Evolutionary conservation across 176 grass and related monocot species (phyloP), one percentile per base, ranked within the genome.

Genomic region (Bromus sterilis): DNA sequence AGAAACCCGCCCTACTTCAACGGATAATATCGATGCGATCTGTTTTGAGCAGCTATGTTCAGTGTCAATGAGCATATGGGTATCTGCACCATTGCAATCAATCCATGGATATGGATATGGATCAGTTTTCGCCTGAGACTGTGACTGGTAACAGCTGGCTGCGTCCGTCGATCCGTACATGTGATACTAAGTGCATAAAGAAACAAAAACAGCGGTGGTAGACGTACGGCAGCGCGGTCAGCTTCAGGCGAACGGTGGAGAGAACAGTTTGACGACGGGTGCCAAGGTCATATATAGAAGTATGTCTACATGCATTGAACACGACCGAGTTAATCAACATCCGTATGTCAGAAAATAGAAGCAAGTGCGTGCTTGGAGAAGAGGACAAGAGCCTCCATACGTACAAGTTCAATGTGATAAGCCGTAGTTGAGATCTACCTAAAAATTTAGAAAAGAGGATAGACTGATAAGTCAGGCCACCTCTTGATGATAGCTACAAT

Each of bases 391-490:
- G 39, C 30, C 16, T 76, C 68, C 2, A 29, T 53, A 14, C 59
- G 7, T 62, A 14, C 59, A 18, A 66, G n/a, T 21, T 53, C 62
- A 37, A 71, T 11, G 40, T 71, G 85, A 87, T 82, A 87, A 76
- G 85, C 37, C 21, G 46, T 76, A 23, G 55, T 43, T 62, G 53
- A 62, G 39, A 70, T 44, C 62, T n/a, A 62, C 62, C 55, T 63
- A 77, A 86, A 86, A 77, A 40, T 32, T 44, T 40, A 39, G 56
- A 26, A 64, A 69, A 9, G 26, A 35, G 33, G 43, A 37, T 43
- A 28, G 68, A 72, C 3, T 81, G 82, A 89, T 89, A 85, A 85
- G 82, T 34, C 55, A 56, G 72, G 82, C 64, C 72, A 85, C 87
- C 59, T 89, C 82, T 82, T 62, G 77, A 77, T 35, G 77, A 77